These are phyloP conservation scores for Penicillium sp. DNA, from an alignment of 2,329 filamentous ascomycete species.

Conservation along the genomic window DNA sequence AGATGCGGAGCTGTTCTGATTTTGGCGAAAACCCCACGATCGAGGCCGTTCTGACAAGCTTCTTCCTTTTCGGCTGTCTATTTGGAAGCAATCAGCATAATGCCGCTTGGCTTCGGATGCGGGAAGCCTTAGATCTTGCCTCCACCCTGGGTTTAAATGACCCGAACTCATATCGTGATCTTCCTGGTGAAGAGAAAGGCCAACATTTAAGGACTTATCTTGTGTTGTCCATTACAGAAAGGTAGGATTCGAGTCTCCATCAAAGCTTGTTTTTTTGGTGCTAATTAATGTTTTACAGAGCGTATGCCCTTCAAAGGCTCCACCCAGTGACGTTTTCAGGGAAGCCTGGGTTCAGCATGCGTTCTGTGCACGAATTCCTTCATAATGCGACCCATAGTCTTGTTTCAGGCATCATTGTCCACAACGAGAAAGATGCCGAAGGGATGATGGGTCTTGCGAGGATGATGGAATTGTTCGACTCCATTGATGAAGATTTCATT, in stretches of 20 bases:
- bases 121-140: conserved; percentile 61
- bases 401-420: conserved; percentile 43
- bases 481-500: conserved; percentile 46
- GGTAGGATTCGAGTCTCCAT: conserved; percentile 17
- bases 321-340: conserved; percentile 46
- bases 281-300: conserved; percentile 25
- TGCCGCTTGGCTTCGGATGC: conserved; percentile 74
- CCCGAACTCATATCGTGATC: conserved; percentile 38
- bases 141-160: conserved; percentile 43
- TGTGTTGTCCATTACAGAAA: conserved; percentile 39
- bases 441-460: conserved; percentile 46
- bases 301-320: conserved; percentile 45
- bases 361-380: conserved; percentile 44
- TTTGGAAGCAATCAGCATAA: conserved; percentile 73
- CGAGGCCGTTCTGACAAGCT: conserved; percentile 62
- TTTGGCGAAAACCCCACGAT: conserved; percentile 44
- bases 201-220: conserved; percentile 40
- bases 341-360: conserved; percentile 40
- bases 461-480: conserved; percentile 47
- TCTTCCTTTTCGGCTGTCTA: conserved; percentile 73
- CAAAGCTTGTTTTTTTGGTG: background rate
- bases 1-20: conserved; percentile 46
- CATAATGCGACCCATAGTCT: conserved; percentile 36
- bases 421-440: conserved; percentile 44
- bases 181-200: conserved; percentile 39